These are phyloP conservation scores for Phoma herbarum DNA, from an alignment of 2,329 filamentous ascomycete genomes.

Conservation along the genomic window DNA sequence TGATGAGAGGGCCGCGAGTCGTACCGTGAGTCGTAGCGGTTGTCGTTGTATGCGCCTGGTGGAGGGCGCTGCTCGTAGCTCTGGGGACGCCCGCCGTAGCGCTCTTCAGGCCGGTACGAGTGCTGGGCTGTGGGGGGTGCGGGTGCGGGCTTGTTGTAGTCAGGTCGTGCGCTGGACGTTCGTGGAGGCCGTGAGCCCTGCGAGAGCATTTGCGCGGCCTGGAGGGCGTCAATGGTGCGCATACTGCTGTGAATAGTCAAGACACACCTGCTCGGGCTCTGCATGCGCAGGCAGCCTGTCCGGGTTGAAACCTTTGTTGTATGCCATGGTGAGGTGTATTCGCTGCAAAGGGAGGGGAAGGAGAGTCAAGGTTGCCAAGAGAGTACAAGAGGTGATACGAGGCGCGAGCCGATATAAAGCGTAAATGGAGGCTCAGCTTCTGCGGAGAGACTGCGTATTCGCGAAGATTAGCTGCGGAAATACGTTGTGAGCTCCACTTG, in stretches of 20 bases:
- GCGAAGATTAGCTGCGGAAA: constrained; percentile 2
- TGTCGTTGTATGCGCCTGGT: constrained; percentile 52
- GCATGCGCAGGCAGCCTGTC: constrained; percentile 93
- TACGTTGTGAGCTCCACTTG: constrained; percentile 19
- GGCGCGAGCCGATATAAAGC: constrained; percentile 14
- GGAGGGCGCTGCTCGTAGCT: constrained; percentile 46
- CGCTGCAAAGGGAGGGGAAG: constrained; percentile 1
- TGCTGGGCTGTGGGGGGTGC: constrained; percentile 42
- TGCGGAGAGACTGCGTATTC: constrained; percentile 15
- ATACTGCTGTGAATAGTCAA: constrained; percentile 29
- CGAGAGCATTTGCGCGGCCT: constrained; percentile 56
- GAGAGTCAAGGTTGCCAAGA: constrained; percentile 8
- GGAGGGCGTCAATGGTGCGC: constrained; percentile 6
- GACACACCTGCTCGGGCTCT: constrained; percentile 73
- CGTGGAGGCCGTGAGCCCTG: constrained; percentile 44
- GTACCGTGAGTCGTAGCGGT: constrained; percentile 42
- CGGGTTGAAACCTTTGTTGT: constrained; percentile 91
- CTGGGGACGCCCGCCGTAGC: constrained; percentile 39
- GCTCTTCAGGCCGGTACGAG: constrained; percentile 51
- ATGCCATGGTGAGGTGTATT: constrained; percentile 73
- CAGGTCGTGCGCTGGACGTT: constrained; percentile 47
- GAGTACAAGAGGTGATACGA: constrained; percentile 4
- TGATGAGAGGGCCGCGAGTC: constrained; percentile 22
- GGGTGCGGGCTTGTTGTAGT: constrained; percentile 57
- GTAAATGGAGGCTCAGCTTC: constrained; percentile 15